Evolutionary conservation across 768 basidiomycete genomes (phyloP).

Genomic region (Lactifluus pinguis): DNA sequence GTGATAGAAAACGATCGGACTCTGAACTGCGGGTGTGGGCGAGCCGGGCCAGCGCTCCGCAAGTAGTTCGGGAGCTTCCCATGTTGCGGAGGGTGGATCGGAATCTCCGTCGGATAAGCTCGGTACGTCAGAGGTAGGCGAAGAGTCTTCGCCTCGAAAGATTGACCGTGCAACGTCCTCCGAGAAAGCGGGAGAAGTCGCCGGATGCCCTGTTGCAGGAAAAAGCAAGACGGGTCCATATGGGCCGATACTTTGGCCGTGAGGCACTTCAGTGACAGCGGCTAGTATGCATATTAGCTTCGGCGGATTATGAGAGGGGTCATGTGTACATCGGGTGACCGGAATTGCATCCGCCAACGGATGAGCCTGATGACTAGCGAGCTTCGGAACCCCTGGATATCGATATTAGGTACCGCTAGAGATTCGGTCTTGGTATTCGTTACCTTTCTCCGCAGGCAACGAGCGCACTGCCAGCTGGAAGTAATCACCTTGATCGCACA

Average conservation of each 20-base stretch:
- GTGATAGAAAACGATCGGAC: slow-evolving; percentile 3
- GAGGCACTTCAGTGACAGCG: not conserved
- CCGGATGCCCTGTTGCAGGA: not conserved
- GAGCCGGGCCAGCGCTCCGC: slow-evolving; percentile 15
- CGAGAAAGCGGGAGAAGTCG: not conserved
- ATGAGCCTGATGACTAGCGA: not conserved
- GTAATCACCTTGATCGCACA: not conserved
- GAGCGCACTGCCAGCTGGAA: not conserved
- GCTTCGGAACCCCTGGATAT: not conserved
- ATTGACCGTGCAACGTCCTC: slow-evolving; percentile 5
- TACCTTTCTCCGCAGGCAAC: slow-evolving; percentile 7
- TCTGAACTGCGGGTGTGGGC: slow-evolving; percentile 4
- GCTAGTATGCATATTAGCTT: not conserved
- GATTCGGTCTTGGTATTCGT: not conserved
- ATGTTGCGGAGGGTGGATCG: slow-evolving; percentile 10
- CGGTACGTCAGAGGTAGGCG: slow-evolving; percentile 12
- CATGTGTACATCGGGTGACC: not conserved
- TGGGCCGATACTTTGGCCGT: not conserved
- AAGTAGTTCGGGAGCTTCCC: slow-evolving; percentile 14
- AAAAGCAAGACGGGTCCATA: not conserved
- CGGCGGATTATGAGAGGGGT: not conserved
- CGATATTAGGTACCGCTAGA: not conserved
- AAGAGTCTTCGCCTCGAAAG: not conserved
- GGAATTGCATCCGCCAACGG: not conserved
- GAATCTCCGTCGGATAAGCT: slow-evolving; percentile 17